Evolutionary conservation across 306 rosid species (phyloP), one percentile per base, ranked within the genome.

Genomic region (Acmispon strigosus): DNA sequence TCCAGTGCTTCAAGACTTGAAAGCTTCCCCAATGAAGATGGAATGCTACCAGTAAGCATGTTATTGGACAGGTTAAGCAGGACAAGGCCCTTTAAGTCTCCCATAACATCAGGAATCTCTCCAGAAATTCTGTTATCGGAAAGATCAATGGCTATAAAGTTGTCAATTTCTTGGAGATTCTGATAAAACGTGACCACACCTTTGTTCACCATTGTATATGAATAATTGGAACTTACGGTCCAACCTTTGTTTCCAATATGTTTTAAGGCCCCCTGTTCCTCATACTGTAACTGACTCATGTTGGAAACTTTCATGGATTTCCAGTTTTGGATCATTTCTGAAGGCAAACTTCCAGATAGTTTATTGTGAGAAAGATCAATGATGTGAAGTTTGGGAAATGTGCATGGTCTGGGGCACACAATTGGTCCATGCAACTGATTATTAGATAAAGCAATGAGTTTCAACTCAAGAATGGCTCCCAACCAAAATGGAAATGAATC

Each of bases 401-500:
- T 36, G 24, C 41, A 37, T 11, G 16, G 39, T 2, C 4, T 4
- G 2, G 22, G 69, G 12, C 49, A 56, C n/a, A 48, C 49, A 5
- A 79, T 82, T 4, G 20, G 39, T 27, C 70, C 70, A 29, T 45
- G 14, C 19, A 72, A 62, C 13, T 42, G 8, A 15, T 77, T 77
- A 20, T 16, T 0, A 17, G 16, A 16, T 3, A 69, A 43, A 32
- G 10, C 17, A 56, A 69, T 27, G 34, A 75, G 67, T 41, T 70
- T 77, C 66, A 77, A 53, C 49, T 77, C 60, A 10, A 66, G 74
- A 20, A 77, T 78, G 36, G 24, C 12, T 37, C 86, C 86, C 8
- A 79, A 6, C 84, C 86, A 84, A 3, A 64, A 82, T 3, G 89
- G 89, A 62, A 86, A 86, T 44, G 60, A 45, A 48, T 72, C 77